Percentiles rank a stretch among this genome's conserved stretches.
Conservation (phyloP, 768 basidiomycete genomes). For the Russula olivacea region DNA sequence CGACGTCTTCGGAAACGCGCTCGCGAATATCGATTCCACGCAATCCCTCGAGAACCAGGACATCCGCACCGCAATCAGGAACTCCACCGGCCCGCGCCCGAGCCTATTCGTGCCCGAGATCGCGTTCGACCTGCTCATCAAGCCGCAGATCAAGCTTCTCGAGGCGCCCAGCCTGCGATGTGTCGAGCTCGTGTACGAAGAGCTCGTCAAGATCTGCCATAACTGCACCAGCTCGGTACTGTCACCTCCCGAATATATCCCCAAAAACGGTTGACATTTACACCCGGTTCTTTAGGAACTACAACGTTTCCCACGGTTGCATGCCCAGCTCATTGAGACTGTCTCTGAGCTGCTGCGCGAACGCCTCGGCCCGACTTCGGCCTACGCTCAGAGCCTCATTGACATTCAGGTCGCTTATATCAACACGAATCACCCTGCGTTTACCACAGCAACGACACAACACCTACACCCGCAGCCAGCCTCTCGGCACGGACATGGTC, state of each 20-base stretch:
- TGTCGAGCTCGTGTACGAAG: conserved; percentile 97
- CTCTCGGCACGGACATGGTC: conserved; percentile 39
- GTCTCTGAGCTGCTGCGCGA: conserved; percentile 96
- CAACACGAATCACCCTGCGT: conserved; percentile 97
- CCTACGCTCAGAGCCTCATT: conserved; percentile 94
- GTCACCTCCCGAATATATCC: background rate
- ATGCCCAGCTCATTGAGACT: conserved; percentile 90
- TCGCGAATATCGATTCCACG: conserved; percentile 85
- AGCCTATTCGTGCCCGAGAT: conserved; percentile 96
- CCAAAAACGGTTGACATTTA: background rate
- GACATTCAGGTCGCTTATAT: conserved; percentile 98
- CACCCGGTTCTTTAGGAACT: conserved; percentile 56
- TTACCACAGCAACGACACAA: conserved; percentile 70
- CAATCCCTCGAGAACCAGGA: conserved; percentile 88
- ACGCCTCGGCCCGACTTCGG: conserved; percentile 90
- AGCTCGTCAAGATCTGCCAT: conserved; percentile 98
- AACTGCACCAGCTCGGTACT: conserved; percentile 88
- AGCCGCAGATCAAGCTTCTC: conserved; percentile 95
- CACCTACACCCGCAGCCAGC: conserved; percentile 47
- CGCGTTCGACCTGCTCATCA: conserved; percentile 94
- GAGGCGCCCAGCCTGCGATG: conserved; percentile 93
- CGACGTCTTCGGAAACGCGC: conserved; percentile 91
- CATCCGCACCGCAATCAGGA: conserved; percentile 96
- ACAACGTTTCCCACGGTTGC: conserved; percentile 89
- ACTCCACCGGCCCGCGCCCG: conserved; percentile 94